Evolutionary conservation across 2,329 filamentous ascomycete species (phyloP), one percentile per base, ranked within the genome.

Genomic region (Juglanconis sp.): DNA sequence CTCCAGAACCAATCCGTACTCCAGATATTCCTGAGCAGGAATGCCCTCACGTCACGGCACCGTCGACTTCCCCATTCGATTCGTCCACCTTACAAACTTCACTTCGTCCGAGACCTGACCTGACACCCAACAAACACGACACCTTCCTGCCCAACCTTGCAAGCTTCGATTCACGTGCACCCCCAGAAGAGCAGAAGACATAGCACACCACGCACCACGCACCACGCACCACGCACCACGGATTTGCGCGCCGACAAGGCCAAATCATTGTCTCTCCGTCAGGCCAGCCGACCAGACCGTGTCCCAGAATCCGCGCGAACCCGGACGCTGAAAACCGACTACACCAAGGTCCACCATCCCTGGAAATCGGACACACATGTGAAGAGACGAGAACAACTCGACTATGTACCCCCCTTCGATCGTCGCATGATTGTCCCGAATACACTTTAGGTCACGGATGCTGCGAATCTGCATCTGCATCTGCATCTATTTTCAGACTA

Each of bases 351-450:
- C 35, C 13, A 30, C n/a, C 42, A 31, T 35, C 24, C 52, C 15
- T 59, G 7, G 24, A 15, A n/a, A 46, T 11, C 10, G 15, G 42
- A 11, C 15, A n/a, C 44, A 17, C 44, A 47, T 47, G 44, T 24
- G 17, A 10, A 17, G n/a, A 47, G n/a, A 17, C 44, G 30, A 40
- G 36, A 40, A 13, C 36, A 40, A 40, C 7, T 40, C 36, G 2
- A 8, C 36, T 2, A 17, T 5, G 13, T 47, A 47, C 44, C 48
- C 8, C 15, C 31, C 48, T 13, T 35, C 30, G 35, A 40, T 13
- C 17, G 51, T 30, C 54, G 59, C 50, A 52, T 53, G 53, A 62
- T 53, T 53, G 60, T 60, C 60, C 48, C 54, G 54, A 61, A 55
- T 62, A 56, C 60, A 59, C 51, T 42, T 13, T 42, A 38, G 38